A percentile compares a stretch with the other conserved stretches of the same genome.
phyloP scores from a whole-genome alignment of 192 early-diverging fungal genomes.

The Coemansia sp. region DNA sequence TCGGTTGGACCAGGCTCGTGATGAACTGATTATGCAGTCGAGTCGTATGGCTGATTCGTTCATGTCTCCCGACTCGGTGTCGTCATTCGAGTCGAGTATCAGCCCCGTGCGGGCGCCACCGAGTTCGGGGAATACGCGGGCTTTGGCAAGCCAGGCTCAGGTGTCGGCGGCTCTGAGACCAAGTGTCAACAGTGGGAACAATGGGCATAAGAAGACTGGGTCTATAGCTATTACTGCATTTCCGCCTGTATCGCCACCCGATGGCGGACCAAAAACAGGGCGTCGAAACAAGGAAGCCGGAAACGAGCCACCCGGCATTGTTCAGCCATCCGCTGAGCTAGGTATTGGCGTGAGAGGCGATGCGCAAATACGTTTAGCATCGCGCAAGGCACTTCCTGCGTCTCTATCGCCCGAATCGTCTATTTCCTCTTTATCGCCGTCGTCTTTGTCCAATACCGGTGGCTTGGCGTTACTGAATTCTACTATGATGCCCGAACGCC shows the following conservation, averaged over 20 bases:
- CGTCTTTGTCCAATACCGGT: background rate
- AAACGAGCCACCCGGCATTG: background rate
- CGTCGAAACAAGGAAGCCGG: background rate
- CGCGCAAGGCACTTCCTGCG: conserved; percentile 21
- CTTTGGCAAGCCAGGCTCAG: conserved; percentile 14
- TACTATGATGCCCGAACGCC: conserved; percentile 15
- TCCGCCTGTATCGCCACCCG: conserved; percentile 13
- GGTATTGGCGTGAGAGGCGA: conserved; percentile 11
- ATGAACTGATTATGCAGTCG: background rate
- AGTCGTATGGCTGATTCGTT: background rate
- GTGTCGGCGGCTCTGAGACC: background rate
- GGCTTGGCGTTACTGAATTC: background rate
- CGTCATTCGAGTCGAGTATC: conserved; percentile 15
- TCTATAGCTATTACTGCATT: conserved; percentile 11
- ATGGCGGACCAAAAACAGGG: background rate
- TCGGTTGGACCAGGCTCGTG: background rate
- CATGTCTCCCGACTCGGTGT: conserved; percentile 15
- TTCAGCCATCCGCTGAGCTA: background rate
- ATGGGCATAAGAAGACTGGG: conserved; percentile 10
- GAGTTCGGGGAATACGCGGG: background rate
- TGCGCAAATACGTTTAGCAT: conserved; percentile 39
- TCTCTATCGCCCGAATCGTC: background rate
- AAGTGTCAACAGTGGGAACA: conserved; percentile 7
- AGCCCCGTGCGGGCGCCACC: background rate
- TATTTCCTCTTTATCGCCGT: background rate